Evolutionary conservation across 495 filamentous ascomycete species (phyloP), one percentile per base, ranked within the genome.

Genomic region (Opeltia flavorubescens): DNA sequence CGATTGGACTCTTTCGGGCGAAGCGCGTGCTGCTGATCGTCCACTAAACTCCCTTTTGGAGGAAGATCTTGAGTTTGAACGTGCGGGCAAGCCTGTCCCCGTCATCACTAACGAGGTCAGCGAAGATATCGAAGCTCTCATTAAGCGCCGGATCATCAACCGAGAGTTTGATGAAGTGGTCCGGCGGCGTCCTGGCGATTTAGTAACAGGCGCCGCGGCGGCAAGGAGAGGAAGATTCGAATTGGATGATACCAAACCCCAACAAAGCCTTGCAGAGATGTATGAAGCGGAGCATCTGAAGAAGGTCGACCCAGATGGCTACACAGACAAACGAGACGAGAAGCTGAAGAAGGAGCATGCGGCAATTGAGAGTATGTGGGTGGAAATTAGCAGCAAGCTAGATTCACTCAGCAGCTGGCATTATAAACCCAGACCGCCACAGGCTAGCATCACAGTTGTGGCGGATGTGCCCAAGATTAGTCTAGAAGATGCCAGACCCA

Each of bases 401-500:
- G 93, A 98, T 62, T 77, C 83, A 20, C 76, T 98, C 36, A 87
- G 78, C 57, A 94, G 82, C 58, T 94, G 86, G 86, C 84, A 95
- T 61, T 96, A 94, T 70, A 89, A 85, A 61, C 91, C 91, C 2
- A 89, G 86, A 64, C 78, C 84, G 11, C 71, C 80, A 1, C 82
- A 80, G 42, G 78, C 84, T 6, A 76, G 72, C 25, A 75, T 98
- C 47, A 88, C 84, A 15, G 81, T 95, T 42, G 81, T 95, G 15
- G 73, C 83, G 8, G 91, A 98, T 66, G 85, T 88, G 5, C 82
- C 91, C 9, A 84, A 84, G 9, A 81, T 96, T 38, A 76, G 70
- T 50, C 94, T 96, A 84, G 91, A 98, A 65, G 91, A 98, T 58
- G 91, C 88, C 9, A 82, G 91, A 50, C 91, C 91, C 5, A 86